A percentile compares a stretch with the other conserved stretches of the same genome.
phyloP scores from a whole-genome alignment of 495 filamentous ascomycete genomes.

The Hypoxylon subgilvum region DNA sequence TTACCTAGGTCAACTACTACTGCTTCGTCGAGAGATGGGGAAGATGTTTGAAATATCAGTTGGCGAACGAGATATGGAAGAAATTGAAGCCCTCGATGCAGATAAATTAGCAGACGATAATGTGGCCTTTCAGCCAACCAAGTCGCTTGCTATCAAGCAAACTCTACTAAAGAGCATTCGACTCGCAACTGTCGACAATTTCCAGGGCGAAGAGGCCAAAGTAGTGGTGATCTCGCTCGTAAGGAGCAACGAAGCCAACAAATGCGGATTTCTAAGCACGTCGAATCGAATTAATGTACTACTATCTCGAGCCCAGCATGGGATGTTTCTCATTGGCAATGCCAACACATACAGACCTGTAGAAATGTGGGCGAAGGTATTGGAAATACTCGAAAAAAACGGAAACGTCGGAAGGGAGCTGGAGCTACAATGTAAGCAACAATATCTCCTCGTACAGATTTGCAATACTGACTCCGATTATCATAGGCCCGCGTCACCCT shows the following conservation, averaged over 20 bases:
- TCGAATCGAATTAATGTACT: conserved; percentile 83
- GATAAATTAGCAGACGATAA: conserved; percentile 32
- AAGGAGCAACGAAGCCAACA: conserved; percentile 67
- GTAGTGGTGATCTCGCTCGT: conserved; percentile 84
- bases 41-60: conserved; percentile 65
- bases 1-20: conserved; percentile 73
- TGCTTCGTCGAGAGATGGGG: conserved; percentile 59
- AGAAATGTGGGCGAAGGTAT: conserved; percentile 73
- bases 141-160: conserved; percentile 45
- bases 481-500: conserved; percentile 62
- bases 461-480: conserved; percentile 1
- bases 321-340: conserved; percentile 87
- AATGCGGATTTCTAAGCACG: conserved; percentile 76
- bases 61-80: conserved; percentile 69
- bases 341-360: conserved; percentile 60
- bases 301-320: conserved; percentile 73
- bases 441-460: background rate
- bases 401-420: conserved; percentile 61
- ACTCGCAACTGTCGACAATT: conserved; percentile 86
- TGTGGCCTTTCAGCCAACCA: conserved; percentile 16
- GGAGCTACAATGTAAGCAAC: conserved; percentile 62
- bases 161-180: conserved; percentile 66
- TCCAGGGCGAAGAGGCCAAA: conserved; percentile 83
- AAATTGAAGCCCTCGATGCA: conserved; percentile 60
- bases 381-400: conserved; percentile 57